Conservation (phyloP, 495 filamentous ascomycete species). For the Penicillium fimorum region DNA sequence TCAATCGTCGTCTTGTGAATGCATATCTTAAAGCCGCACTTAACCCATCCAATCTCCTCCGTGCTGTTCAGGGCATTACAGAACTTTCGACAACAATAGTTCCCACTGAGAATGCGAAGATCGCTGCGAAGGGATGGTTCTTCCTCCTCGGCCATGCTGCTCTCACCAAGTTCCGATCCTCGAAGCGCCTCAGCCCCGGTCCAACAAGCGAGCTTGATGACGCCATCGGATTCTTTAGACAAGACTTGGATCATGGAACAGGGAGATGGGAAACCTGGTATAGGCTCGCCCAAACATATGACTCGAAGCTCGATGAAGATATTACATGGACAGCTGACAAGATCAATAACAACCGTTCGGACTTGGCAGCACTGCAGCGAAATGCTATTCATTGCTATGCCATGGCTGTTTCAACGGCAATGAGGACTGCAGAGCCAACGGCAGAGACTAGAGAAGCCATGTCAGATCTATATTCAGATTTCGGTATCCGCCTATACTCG, state of each 20-base stretch:
- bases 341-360: slow-evolving; percentile 78
- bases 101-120: slow-evolving; percentile 49
- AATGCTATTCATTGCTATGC: slow-evolving; percentile 89
- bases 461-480: slow-evolving; percentile 83
- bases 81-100: slow-evolving; percentile 55
- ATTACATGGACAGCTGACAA: slow-evolving; percentile 96
- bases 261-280: slow-evolving; percentile 97
- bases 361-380: slow-evolving; percentile 74
- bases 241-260: slow-evolving; percentile 80
- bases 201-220: slow-evolving; percentile 85
- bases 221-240: slow-evolving; percentile 74
- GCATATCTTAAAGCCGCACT: slow-evolving; percentile 76
- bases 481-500: slow-evolving; percentile 84
- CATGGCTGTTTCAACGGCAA: slow-evolving; percentile 77
- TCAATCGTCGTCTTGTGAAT: slow-evolving; percentile 73
- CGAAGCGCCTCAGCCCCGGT: slow-evolving; percentile 72
- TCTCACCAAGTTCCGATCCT: slow-evolving; percentile 81
- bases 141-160: slow-evolving; percentile 87
- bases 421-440: slow-evolving; percentile 58
- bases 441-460: slow-evolving; percentile 64
- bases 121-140: slow-evolving; percentile 87
- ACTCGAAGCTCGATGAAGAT: slow-evolving; percentile 85
- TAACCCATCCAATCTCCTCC: slow-evolving; percentile 76
- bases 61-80: slow-evolving; percentile 72
- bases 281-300: slow-evolving; percentile 86